Evolutionary conservation across 164 flowering plant species (phyloP).

Genomic region (Sextonia rubra): DNA sequence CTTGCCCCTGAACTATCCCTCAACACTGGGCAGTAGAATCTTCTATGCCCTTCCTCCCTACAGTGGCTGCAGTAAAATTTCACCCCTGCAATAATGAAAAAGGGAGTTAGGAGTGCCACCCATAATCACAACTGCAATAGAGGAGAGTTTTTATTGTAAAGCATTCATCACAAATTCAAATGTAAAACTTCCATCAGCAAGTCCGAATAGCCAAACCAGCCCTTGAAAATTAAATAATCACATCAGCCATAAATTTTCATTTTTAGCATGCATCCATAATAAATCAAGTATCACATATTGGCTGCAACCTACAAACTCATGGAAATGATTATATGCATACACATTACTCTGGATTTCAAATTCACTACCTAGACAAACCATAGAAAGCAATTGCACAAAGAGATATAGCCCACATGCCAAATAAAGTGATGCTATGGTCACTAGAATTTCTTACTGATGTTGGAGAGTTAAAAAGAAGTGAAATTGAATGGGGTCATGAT

Average conservation of each 20-base stretch:
- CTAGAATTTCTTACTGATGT: neutral
- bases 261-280: no score
- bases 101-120: neutral
- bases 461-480: neutral
- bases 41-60: slow-evolving; percentile 84
- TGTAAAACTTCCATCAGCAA: no score
- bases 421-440: neutral
- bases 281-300: no score
- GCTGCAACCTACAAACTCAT: no score
- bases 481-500: neutral
- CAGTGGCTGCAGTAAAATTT: slow-evolving; percentile 70
- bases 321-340: neutral
- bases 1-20: slow-evolving; percentile 26
- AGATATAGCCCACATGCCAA: neutral
- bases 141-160: no score
- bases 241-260: no score
- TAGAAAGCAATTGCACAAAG: neutral
- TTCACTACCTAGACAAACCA: neutral
- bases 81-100: slow-evolving; percentile 39
- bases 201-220: no score
- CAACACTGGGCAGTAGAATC: slow-evolving; percentile 72
- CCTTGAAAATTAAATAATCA: no score
- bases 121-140: no score
- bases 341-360: neutral
- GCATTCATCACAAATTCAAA: no score